Conservation (phyloP, 371 early-diverging fungal species). For the Haplosporangium sp. region DNA sequence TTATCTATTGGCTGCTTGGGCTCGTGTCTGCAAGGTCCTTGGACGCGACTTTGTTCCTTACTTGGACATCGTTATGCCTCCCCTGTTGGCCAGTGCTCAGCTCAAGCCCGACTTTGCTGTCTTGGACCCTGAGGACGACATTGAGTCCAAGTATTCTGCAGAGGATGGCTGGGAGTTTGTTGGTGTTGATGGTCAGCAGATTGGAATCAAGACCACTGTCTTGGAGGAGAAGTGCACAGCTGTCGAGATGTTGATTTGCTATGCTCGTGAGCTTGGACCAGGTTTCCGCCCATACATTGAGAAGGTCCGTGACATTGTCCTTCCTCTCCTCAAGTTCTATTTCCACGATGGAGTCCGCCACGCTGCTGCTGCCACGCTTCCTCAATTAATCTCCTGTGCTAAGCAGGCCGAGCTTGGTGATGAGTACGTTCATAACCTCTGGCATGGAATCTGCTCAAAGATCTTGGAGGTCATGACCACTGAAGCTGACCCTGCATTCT, state of each 20-base stretch:
- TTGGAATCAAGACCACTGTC: slow-evolving; percentile 94
- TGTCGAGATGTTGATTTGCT: slow-evolving; percentile 96
- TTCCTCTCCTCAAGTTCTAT: slow-evolving; percentile 93
- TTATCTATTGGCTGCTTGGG: slow-evolving; percentile 96
- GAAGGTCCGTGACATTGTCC: slow-evolving; percentile 82
- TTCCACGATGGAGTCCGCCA: slow-evolving; percentile 97
- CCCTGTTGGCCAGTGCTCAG: slow-evolving; percentile 86
- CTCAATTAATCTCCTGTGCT: slow-evolving; percentile 78
- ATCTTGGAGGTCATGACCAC: slow-evolving; percentile 74
- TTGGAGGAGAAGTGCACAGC: slow-evolving; percentile 98
- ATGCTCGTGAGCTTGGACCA: slow-evolving; percentile 91
- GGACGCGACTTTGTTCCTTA: slow-evolving; percentile 95
- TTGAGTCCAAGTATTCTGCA: slow-evolving; percentile 84
- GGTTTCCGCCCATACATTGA: slow-evolving; percentile 89
- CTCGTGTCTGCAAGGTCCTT: slow-evolving; percentile 95
- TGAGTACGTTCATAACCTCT: slow-evolving; percentile 62
- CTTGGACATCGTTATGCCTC: slow-evolving; percentile 92
- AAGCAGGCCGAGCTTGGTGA: slow-evolving; percentile 64
- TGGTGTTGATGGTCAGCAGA: slow-evolving; percentile 87
- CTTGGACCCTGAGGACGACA: slow-evolving; percentile 89
- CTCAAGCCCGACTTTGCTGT: slow-evolving; percentile 94
- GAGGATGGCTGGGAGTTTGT: slow-evolving; percentile 98
- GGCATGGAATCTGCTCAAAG: slow-evolving; percentile 76
- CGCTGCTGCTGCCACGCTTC: slow-evolving; percentile 88
- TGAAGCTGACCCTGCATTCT: slow-evolving; percentile 85